Conservation (phyloP, 1,139 yeast species). For the Suzukiozyma palmioleophila region DNA sequence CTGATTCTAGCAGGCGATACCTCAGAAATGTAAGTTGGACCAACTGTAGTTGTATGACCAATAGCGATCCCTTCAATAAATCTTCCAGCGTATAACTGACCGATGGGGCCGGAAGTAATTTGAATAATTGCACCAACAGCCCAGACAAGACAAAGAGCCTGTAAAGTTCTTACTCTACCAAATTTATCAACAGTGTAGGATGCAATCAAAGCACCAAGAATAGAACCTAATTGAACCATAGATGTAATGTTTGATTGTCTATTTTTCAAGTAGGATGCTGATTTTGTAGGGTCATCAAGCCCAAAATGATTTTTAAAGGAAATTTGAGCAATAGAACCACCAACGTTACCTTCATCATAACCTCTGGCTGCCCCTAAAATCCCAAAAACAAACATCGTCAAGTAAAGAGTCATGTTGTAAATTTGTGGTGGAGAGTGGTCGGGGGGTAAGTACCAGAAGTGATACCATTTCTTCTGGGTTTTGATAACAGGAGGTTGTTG, state of each 20-base stretch:
- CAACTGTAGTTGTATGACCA: slow-evolving; percentile 55
- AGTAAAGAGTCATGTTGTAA: slow-evolving; percentile 42
- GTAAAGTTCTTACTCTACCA: slow-evolving; percentile 53
- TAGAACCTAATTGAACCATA: slow-evolving; percentile 60
- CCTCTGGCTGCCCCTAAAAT: slow-evolving; percentile 59
- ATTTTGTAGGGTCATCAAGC: slow-evolving; percentile 34
- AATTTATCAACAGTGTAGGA: slow-evolving; percentile 46
- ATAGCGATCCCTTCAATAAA: slow-evolving; percentile 52
- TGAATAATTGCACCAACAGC: slow-evolving; percentile 46
- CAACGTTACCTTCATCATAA: slow-evolving; percentile 48
- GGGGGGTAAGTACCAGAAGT: slow-evolving; percentile 3
- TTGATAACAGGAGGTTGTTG: neutral
- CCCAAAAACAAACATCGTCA: slow-evolving; percentile 52
- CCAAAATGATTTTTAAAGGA: slow-evolving; percentile 46
- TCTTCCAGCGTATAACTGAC: slow-evolving; percentile 53
- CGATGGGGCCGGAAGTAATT: slow-evolving; percentile 38
- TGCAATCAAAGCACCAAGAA: slow-evolving; percentile 53
- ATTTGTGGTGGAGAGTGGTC: slow-evolving; percentile 48
- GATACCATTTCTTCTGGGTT: slow-evolving; percentile 2
- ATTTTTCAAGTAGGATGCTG: slow-evolving; percentile 37
- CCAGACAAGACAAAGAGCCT: slow-evolving; percentile 43
- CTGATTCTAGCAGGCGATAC: slow-evolving; percentile 51
- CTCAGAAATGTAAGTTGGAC: slow-evolving; percentile 52
- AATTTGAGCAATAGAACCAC: slow-evolving; percentile 44
- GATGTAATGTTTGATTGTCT: slow-evolving; percentile 53